A percentile compares a stretch with the other conserved stretches of the same genome.
Conservation (phyloP, 139 green algal genomes). For the Closterium sp. region DNA sequence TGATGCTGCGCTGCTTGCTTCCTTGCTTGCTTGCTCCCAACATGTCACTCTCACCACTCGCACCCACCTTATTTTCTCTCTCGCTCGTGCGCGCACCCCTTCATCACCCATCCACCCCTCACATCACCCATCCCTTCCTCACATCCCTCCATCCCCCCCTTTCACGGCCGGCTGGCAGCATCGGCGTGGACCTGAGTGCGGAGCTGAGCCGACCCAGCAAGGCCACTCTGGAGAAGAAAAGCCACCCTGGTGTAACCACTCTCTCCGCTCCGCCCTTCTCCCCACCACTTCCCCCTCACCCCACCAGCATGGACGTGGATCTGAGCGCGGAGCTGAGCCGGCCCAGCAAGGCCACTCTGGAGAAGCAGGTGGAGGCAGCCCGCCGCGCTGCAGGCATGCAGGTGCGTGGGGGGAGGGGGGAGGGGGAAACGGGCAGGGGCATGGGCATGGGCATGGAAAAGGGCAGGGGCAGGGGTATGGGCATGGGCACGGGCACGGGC, state of each 20-base stretch:
- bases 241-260: background rate
- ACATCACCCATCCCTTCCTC: background rate
- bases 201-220: background rate
- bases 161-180: background rate
- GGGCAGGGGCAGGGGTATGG: no score
- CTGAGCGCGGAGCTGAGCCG: constrained; percentile 27
- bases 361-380: constrained; percentile 27
- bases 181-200: background rate
- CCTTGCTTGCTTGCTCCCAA: no score
- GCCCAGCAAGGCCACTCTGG: constrained; percentile 32
- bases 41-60: no score
- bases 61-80: background rate
- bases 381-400: background rate
- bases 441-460: no score
- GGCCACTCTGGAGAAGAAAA: background rate
- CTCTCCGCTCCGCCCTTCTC: background rate
- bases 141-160: background rate
- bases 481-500: no score
- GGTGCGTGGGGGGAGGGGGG: background rate
- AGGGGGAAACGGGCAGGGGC: no score
- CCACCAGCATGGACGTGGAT: constrained; percentile 33
- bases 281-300: background rate
- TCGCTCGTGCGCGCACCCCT: no score
- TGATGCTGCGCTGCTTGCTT: no score
- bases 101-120: background rate